phyloP scores from a whole-genome alignment of 1,139 yeast genomes.

The Sugiyamaella grinbergsii region DNA sequence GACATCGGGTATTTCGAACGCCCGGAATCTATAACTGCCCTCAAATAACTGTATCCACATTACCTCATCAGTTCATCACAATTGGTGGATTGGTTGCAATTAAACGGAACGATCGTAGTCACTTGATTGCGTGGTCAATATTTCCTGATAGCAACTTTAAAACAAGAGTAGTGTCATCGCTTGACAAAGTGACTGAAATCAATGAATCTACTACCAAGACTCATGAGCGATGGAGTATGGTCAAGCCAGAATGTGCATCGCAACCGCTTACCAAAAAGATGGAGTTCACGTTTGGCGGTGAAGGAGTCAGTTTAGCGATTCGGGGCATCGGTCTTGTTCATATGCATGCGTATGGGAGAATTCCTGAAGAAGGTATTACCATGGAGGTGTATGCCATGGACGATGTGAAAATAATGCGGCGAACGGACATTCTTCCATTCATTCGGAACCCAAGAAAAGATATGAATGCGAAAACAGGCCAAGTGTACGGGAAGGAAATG shows the following conservation, averaged over 20 bases:
- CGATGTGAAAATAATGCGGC: constrained; percentile 46
- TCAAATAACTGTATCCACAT: constrained; percentile 28
- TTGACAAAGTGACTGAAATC: constrained; percentile 35
- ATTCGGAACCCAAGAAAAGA: constrained; percentile 25
- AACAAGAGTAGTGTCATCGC: constrained; percentile 21
- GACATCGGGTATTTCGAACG: constrained; percentile 28
- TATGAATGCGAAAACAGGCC: background rate
- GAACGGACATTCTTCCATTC: constrained; percentile 38
- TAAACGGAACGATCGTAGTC: constrained; percentile 20
- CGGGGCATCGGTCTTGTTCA: constrained; percentile 70
- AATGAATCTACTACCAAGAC: constrained; percentile 40
- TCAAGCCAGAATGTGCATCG: constrained; percentile 34
- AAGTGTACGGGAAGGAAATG: no score
- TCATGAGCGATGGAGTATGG: constrained; percentile 21
- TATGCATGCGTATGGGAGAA: constrained; percentile 63
- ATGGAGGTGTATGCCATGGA: constrained; percentile 52
- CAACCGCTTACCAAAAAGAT: constrained; percentile 32
- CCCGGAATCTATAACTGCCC: constrained; percentile 30
- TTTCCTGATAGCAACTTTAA: constrained; percentile 23
- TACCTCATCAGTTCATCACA: constrained; percentile 32
- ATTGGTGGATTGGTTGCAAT: constrained; percentile 38
- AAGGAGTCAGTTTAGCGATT: constrained; percentile 66
- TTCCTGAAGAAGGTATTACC: constrained; percentile 44
- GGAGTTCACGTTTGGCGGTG: constrained; percentile 44
- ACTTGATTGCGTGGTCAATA: constrained; percentile 31